These are phyloP conservation scores for Aristolochia contorta DNA, from an alignment of 164 flowering plant genomes.

Conservation along the genomic window DNA sequence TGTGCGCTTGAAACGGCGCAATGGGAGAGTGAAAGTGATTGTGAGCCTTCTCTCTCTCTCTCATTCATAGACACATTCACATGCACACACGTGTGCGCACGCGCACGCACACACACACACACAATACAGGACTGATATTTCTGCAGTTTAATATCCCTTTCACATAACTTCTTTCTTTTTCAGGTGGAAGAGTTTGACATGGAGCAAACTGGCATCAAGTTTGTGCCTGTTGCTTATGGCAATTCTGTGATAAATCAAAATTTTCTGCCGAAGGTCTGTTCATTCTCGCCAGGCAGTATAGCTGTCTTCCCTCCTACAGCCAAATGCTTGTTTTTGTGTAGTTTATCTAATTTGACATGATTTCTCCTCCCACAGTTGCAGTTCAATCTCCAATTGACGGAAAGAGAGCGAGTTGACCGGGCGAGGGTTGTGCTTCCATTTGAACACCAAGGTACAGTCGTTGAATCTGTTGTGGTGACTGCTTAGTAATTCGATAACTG, in stretches of 20 bases:
- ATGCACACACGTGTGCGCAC: too few species aligned
- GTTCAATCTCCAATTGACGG: constrained; percentile 76
- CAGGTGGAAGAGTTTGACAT: constrained; percentile 44
- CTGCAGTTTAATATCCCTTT: too few species aligned
- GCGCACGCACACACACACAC: too few species aligned
- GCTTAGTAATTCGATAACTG: too few species aligned
- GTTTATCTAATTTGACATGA: background rate
- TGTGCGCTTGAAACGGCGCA: constrained; percentile 68
- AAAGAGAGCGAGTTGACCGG: constrained; percentile 69
- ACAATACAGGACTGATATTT: too few species aligned
- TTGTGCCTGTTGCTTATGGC: constrained; percentile 37
- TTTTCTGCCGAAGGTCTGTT: constrained; percentile 61
- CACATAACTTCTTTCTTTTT: constrained; percentile 2
- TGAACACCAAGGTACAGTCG: constrained; percentile 80
- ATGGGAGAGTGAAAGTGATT: constrained; percentile 79
- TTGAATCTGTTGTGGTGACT: background rate
- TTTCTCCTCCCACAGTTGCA: constrained; percentile 49
- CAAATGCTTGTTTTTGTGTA: background rate
- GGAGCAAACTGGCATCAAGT: constrained; percentile 50
- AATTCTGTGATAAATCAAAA: constrained; percentile 35
- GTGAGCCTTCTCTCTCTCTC: constrained; percentile 26
- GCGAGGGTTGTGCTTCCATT: constrained; percentile 94
- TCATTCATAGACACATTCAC: background rate
- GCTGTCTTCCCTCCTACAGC: background rate
- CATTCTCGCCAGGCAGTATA: background rate